Conservation (phyloP, 768 basidiomycete species). For the Psilocybe cyanescens region DNA sequence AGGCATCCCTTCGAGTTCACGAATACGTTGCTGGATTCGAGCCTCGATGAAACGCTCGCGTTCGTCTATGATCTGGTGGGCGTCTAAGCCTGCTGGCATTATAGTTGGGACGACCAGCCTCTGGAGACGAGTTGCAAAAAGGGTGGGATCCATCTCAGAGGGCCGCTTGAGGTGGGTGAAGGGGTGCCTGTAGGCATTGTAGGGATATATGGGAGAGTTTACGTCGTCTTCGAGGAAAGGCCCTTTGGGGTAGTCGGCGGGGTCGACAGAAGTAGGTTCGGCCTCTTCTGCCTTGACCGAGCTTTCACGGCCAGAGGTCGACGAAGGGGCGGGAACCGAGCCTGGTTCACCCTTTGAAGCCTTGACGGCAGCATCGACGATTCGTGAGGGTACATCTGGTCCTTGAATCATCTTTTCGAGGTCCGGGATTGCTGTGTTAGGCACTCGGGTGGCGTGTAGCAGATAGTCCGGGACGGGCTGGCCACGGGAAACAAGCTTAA, state of each 20-base stretch:
- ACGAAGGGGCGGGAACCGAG: slow-evolving; percentile 27
- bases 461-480: slow-evolving; percentile 70
- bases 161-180: slow-evolving; percentile 78
- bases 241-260: slow-evolving; percentile 69
- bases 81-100: slow-evolving; percentile 91
- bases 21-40: slow-evolving; percentile 85
- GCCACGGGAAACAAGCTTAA: slow-evolving; percentile 70
- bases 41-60: slow-evolving; percentile 91
- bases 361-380: slow-evolving; percentile 79
- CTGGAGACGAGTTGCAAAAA: slow-evolving; percentile 76
- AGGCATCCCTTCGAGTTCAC: slow-evolving; percentile 81
- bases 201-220: slow-evolving; percentile 85
- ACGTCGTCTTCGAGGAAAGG: slow-evolving; percentile 80
- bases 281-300: slow-evolving; percentile 62
- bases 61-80: slow-evolving; percentile 89
- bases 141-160: slow-evolving; percentile 58
- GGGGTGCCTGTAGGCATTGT: slow-evolving; percentile 88
- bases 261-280: slow-evolving; percentile 45
- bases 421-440: slow-evolving; percentile 61
- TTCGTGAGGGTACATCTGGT: slow-evolving; percentile 59
- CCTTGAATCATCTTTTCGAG: slow-evolving; percentile 69
- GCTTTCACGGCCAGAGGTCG: slow-evolving; percentile 37
- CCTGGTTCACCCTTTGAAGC: slow-evolving; percentile 58
- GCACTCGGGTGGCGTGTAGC: slow-evolving; percentile 70
- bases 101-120: slow-evolving; percentile 85